Evolutionary conservation across 495 filamentous ascomycete species (phyloP).

Genomic region (Rostrohypoxylon terebratum): DNA sequence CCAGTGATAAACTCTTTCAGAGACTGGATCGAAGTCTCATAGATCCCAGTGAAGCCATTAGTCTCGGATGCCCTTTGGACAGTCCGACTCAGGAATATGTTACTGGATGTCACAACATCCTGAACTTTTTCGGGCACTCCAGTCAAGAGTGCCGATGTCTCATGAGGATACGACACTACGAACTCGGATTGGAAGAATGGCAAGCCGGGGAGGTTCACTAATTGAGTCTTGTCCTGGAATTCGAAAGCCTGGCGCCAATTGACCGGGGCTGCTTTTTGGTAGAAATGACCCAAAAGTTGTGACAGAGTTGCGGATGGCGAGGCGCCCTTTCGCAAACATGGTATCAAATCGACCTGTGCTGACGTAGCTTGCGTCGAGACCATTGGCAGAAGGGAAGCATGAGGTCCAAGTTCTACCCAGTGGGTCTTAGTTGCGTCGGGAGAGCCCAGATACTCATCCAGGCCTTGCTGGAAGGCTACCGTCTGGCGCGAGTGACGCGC

Average conservation of each 20-base stretch:
- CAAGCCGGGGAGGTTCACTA: conserved; percentile 1
- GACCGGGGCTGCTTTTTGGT: not conserved
- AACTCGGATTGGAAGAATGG: conserved; percentile 13
- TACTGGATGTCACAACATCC: not conserved
- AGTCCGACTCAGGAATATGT: conserved; percentile 1
- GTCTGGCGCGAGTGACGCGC: conserved; percentile 5
- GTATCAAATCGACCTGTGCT: not conserved
- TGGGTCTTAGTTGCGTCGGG: not conserved
- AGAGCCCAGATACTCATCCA: conserved; percentile 5
- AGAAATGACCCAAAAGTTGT: conserved; percentile 7
- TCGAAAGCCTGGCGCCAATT: conserved; percentile 1
- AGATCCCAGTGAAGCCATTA: not conserved
- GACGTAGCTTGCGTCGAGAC: conserved; percentile 1
- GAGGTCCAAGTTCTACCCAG: conserved; percentile 9
- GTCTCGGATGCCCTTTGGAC: conserved; percentile 3
- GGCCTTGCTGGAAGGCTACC: conserved; percentile 9
- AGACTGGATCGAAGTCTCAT: conserved; percentile 9
- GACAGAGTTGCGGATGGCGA: conserved; percentile 10
- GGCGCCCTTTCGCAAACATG: not conserved
- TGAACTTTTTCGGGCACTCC: conserved; percentile 1
- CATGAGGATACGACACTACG: conserved; percentile 5
- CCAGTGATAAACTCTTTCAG: conserved; percentile 4
- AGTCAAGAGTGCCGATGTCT: conserved; percentile 2
- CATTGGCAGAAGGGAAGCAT: conserved; percentile 6
- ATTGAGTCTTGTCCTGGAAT: not conserved